A percentile compares a stretch with the other conserved stretches of the same genome.
These are phyloP conservation scores for Quambalaria eucalypti DNA, from an alignment of 1,284 basidiomycete genomes.

Conservation along the genomic window DNA sequence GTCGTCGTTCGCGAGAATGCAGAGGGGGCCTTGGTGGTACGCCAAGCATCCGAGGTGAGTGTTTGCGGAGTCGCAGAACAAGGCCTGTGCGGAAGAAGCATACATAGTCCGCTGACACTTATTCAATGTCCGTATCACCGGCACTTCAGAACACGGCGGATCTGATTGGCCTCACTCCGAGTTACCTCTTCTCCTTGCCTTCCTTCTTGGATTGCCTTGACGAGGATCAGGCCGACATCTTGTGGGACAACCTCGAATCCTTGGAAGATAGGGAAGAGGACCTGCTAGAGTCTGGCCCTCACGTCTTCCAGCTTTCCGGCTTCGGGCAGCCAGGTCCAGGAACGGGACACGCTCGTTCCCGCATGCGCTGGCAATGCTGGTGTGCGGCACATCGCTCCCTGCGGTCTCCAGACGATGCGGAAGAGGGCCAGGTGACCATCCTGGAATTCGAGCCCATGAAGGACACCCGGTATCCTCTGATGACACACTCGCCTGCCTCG, in stretches of 20 bases:
- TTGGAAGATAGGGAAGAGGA: conserved; percentile 56
- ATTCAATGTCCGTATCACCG: not conserved
- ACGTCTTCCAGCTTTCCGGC: conserved; percentile 63
- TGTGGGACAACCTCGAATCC: conserved; percentile 71
- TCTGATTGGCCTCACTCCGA: conserved; percentile 65
- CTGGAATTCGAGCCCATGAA: conserved; percentile 75
- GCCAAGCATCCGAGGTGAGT: conserved; percentile 71
- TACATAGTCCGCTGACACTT: not conserved
- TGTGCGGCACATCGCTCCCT: conserved; percentile 62
- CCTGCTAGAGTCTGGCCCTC: conserved; percentile 26
- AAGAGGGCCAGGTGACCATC: conserved; percentile 20
- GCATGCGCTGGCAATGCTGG: conserved; percentile 69
- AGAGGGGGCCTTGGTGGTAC: conserved; percentile 59
- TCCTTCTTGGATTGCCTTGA: conserved; percentile 69
- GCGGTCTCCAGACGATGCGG: conserved; percentile 4
- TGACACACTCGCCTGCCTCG: conserved; percentile 15
- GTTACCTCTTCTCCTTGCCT: conserved; percentile 65
- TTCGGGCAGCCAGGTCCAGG: conserved; percentile 54
- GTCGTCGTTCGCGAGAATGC: conserved; percentile 64
- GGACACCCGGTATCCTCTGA: conserved; percentile 64
- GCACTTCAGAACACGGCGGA: conserved; percentile 55
- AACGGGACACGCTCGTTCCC: conserved; percentile 49
- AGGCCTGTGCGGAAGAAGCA: not conserved
- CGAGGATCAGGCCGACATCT: conserved; percentile 60
- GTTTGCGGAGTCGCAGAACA: not conserved